These are phyloP conservation scores for Pythium oligandrum DNA, from an alignment of 352 stramenopile genomes.

Conservation along the genomic window DNA sequence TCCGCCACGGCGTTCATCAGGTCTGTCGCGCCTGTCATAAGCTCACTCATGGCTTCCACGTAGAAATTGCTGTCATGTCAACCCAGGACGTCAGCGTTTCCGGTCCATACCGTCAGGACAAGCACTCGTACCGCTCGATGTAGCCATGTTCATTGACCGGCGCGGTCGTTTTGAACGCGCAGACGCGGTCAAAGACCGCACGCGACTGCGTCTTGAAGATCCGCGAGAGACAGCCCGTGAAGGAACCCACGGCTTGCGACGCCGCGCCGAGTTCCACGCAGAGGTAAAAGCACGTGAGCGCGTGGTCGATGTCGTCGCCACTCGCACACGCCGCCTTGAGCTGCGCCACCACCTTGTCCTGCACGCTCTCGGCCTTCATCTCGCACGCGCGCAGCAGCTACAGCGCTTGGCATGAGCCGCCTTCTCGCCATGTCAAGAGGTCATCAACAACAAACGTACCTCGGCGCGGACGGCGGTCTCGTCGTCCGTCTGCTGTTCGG, in stretches of 20 bases:
- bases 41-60: conserved; percentile 62
- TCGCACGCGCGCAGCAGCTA: conserved; percentile 75
- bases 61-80: conserved; percentile 47
- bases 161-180: conserved; percentile 41
- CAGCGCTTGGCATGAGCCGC: not conserved
- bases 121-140: conserved; percentile 46
- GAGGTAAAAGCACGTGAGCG: conserved; percentile 44
- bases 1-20: conserved; percentile 81
- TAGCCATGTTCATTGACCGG: conserved; percentile 77
- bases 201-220: conserved; percentile 56
- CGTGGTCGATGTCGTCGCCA: conserved; percentile 38
- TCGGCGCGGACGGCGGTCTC: conserved; percentile 54
- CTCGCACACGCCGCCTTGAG: conserved; percentile 37
- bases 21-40: conserved; percentile 66
- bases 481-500: conserved; percentile 6
- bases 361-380: conserved; percentile 48
- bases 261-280: conserved; percentile 40
- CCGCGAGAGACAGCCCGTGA: conserved; percentile 37
- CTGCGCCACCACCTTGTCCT: conserved; percentile 30
- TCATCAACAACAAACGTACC: conserved; percentile 11
- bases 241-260: conserved; percentile 19
- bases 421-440: too few relatives aligned
- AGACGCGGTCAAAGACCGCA: conserved; percentile 48
- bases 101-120: too few relatives aligned
- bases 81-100: not conserved